Base-by-base conservation (phyloP, 2,329 filamentous ascomycete genomes). In the Aurifilum marmelostoma region DNA sequence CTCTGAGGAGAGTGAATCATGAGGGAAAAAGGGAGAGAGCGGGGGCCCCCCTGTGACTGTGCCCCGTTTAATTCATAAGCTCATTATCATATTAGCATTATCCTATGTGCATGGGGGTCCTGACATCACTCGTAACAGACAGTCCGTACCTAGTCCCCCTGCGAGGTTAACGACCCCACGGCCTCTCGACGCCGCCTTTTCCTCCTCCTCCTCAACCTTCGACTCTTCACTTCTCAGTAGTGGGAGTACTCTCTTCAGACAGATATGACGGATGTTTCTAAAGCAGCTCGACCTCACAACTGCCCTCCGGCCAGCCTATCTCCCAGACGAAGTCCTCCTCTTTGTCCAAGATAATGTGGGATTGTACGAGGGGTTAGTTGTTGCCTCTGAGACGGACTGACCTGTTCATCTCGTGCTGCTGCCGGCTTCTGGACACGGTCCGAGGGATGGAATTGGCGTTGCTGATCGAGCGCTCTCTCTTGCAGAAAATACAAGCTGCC, bases 341-440 rank as follows among this genome's bases (percentile, higher is more conserved):
- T 98, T 97, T 82, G 95, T 99, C 69, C 95, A 98, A 83, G 94
- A 98, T 85, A 94, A 93, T 79, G 94, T 99, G 75, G 96, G 96
- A 74, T 85, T 99, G 71, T 99, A 99, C 83, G 93, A 98, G 86
- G 96, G 96, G 94, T 97, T 86, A 82, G 89, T 83, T 56, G 12
- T 32, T 29, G 27, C 12, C 52, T 54, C 50, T 73, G 62, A 73
- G 61, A 73, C 65, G 65, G 50, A 72, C 72, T 68, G 65, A n/a
- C 21, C 9, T 21, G 4, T 47, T n/a, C 11, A 21, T 21, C 43
- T 2, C n/a, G 21, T 73, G 47, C 12, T 73, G 71, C 63, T 72
- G 24, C 52, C 66, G 50, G 62, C 43, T 52, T 37, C 41, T 27
- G 61, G 50, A 47, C 7, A 21, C 16, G 8, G 47, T 18, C n/a